Conservation (phyloP, 2,329 filamentous ascomycete species). For the Calonectria pteridis region DNA sequence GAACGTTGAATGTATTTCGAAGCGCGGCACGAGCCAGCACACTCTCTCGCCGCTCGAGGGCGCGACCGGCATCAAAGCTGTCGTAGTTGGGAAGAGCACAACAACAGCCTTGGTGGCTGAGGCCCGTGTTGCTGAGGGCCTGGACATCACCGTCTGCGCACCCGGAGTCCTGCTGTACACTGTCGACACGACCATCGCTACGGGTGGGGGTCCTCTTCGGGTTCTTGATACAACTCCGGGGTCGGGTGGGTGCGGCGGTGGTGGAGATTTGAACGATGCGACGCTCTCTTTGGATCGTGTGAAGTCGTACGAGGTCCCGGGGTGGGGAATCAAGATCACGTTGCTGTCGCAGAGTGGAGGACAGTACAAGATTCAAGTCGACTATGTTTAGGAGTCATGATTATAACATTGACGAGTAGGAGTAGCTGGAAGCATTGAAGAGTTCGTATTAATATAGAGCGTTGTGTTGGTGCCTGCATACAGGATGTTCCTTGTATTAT, state of each 20-base stretch:
- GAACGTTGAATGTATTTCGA: constrained; percentile 48
- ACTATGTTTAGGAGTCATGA: not conserved
- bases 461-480: not conserved
- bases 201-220: constrained; percentile 47
- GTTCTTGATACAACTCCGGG: constrained; percentile 49
- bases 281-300: constrained; percentile 37
- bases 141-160: constrained; percentile 46
- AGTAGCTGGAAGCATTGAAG: not conserved
- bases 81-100: constrained; percentile 27
- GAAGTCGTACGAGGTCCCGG: constrained; percentile 20
- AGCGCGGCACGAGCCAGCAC: constrained; percentile 43
- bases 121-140: constrained; percentile 40
- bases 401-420: not conserved
- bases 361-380: constrained; percentile 21
- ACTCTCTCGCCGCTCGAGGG: constrained; percentile 28
- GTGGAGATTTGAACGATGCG: constrained; percentile 47
- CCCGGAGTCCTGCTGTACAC: constrained; percentile 53
- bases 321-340: constrained; percentile 32
- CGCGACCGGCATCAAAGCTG: constrained; percentile 28
- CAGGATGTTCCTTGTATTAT: not conserved
- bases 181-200: constrained; percentile 43
- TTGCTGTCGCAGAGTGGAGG: constrained; percentile 18
- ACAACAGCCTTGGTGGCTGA: constrained; percentile 49
- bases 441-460: not conserved
- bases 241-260: constrained; percentile 45